Evolutionary conservation across 2,329 filamentous ascomycete genomes (phyloP).

Genomic region (Xylaria sp.): DNA sequence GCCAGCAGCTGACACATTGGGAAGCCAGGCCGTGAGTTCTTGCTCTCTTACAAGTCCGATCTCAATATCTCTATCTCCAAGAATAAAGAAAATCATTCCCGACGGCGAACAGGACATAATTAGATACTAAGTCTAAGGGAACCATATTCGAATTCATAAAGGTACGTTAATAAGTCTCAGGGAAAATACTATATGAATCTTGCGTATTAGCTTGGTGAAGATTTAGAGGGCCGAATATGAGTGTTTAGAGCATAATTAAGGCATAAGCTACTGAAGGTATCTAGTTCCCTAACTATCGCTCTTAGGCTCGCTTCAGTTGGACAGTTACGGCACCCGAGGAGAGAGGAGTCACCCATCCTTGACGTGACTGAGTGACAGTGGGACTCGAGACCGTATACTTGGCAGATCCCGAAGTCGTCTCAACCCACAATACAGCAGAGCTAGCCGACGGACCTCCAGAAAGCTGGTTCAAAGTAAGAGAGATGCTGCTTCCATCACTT

Average conservation of each 20-base stretch:
- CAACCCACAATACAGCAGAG: constrained; percentile 52
- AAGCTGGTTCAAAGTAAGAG: constrained; percentile 50
- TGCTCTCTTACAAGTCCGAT: too few relatives aligned
- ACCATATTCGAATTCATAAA: too few relatives aligned
- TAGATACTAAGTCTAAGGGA: too few relatives aligned
- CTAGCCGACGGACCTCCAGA: constrained; percentile 45
- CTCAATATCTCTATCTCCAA: too few relatives aligned
- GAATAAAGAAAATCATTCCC: too few relatives aligned
- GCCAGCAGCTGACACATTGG: neutral
- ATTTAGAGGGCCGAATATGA: neutral
- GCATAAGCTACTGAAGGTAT: neutral
- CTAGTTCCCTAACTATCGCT: neutral
- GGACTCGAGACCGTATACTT: constrained; percentile 45
- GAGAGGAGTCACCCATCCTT: constrained; percentile 48
- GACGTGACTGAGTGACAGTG: constrained; percentile 39
- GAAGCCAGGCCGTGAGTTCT: neutral
- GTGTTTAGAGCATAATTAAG: neutral
- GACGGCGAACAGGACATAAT: too few relatives aligned
- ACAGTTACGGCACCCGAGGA: constrained; percentile 42
- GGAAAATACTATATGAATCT: too few relatives aligned
- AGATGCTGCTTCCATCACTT: constrained; percentile 40
- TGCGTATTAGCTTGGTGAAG: neutral
- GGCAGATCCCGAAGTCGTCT: constrained; percentile 45
- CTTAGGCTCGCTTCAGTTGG: constrained; percentile 33
- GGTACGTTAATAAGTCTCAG: too few relatives aligned